Evolutionary conservation across 148 eudicot species (phyloP), one percentile per base, ranked within the genome.

Genomic region (Heliosperma pusillum): DNA sequence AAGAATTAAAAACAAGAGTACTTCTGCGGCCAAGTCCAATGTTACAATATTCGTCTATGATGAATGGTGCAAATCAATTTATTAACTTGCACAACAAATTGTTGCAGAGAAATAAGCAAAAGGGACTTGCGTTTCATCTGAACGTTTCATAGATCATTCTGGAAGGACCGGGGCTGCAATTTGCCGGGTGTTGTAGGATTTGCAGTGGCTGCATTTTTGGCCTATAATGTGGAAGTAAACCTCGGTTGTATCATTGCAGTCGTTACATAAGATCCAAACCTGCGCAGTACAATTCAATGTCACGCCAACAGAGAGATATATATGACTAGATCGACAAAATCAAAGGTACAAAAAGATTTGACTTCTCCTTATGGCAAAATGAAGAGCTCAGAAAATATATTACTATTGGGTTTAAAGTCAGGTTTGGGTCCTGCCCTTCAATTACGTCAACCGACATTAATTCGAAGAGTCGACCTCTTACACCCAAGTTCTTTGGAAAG

Each of bases 261-360:
- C 98, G 12, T 94, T 92, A 52, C 98, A 94, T 12, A 94, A 77
- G 66, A 94, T 91, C 97, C 97, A 92, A 29, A 91, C 91, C 98
- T 94, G 96, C 80, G 78, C 74, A 42, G 2, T 22, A 42, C 0
- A 70, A 50, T 26, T 70, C 21, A 12, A 12, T 64, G 66, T 25
- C 33, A 47, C 24, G 70, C 6, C 5, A 27, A 30, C 66, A 15
- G 5, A 45, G 57, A 10, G 29, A 65, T 65, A 65, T 65, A 65
- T 17, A 30, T 19, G 20, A 13, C 19, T 33, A 17, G 69, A 33
- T 33, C 5, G 7, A 7, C 27, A 7, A 63, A 12, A 63, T 63
- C 42, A 19, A 25, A n/a, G 1, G 11, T 4, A 58, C 3, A n/a
- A n/a, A n/a, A n/a, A n/a, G n/a, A n/a, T n/a, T n/a, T n/a, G n/a